Base-by-base conservation (phyloP, 2,329 filamentous ascomycete genomes). In the Cladosporium austrohemisphaericum region DNA sequence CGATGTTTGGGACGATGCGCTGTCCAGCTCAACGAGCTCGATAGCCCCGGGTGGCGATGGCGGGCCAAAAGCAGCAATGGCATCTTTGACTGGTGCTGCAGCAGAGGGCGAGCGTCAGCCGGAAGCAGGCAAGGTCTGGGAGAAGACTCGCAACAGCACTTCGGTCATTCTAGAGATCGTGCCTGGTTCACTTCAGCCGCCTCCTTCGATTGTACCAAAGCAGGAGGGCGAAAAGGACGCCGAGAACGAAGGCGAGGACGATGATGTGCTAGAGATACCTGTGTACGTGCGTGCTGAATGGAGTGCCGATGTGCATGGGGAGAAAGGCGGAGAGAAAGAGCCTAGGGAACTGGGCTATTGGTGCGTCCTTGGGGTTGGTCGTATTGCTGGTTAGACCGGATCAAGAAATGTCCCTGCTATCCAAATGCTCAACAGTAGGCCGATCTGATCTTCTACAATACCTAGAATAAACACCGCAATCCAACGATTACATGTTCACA, bases 121-220 rank as follows among this genome's bases (percentile, higher is more conserved):
- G 13, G 90, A 95, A 67, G 88, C 88, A 0, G 93, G 92, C 45
- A 97, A 97, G 70, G 84, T 97, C n/a, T 98, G 89, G 87, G 91
- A 96, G 55, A 81, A 85, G 47, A 92, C 91, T 0, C 78, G 91
- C 28, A 98, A 97, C 67, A 96, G 91, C 88, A 93, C 93, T 13
- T 93, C 85, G 57, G 88, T 98, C 9, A 87, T 96, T 16, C 76
- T 98, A 20, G 93, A 98, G 66, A 85, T 98, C 11, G 80, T 96
- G 0, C 80, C 91, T 61, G 60, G 76, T 55, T 14, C 63, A 67
- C 37, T 68, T 64, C 48, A 32, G 10, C 43, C 38, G 13, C 36
- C 3, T 64, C 61, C 65, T 3, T 55, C 41, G 74, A 25, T 60
- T 65, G 26, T 63, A 69, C 54, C 26, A 16, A 56, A 23, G 35